A percentile compares a stretch with the other conserved stretches of the same genome.
These are phyloP conservation scores for Golovinomyces cichoracearum DNA, from an alignment of 2,329 filamentous ascomycete species.

Conservation along the genomic window DNA sequence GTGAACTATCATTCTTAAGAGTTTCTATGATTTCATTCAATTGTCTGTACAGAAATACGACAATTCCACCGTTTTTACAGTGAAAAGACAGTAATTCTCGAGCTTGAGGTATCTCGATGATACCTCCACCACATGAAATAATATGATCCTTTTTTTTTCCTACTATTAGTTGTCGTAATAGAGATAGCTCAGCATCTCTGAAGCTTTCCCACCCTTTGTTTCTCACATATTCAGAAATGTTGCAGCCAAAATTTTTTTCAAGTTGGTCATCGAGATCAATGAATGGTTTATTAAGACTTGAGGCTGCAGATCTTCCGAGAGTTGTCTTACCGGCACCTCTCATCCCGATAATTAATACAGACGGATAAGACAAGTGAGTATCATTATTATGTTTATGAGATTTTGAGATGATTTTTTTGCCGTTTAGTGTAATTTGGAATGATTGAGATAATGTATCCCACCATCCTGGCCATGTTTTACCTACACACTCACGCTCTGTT, in stretches of 20 bases:
- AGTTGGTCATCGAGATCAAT: constrained; percentile 74
- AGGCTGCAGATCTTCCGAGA: constrained; percentile 61
- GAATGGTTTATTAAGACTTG: constrained; percentile 48
- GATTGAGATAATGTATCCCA: constrained; percentile 68
- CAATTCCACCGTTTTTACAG: constrained; percentile 50
- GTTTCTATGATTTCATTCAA: constrained; percentile 75
- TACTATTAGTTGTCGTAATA: constrained; percentile 47
- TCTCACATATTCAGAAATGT: constrained; percentile 68
- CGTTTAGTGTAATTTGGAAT: constrained; percentile 54
- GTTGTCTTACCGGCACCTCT: constrained; percentile 92
- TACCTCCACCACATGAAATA: constrained; percentile 79
- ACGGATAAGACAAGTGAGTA: constrained; percentile 22
- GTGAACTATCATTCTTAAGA: constrained; percentile 62
- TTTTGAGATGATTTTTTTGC: constrained; percentile 27
- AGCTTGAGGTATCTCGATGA: constrained; percentile 66
- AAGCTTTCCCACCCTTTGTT: constrained; percentile 67
- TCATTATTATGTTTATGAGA: constrained; percentile 6
- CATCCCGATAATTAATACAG: constrained; percentile 92
- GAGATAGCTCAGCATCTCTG: constrained; percentile 46
- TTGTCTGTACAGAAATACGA: constrained; percentile 67
- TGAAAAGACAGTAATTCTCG: constrained; percentile 51
- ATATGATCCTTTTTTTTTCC: constrained; percentile 53
- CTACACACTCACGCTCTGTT: constrained; percentile 72
- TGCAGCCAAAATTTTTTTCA: constrained; percentile 43
- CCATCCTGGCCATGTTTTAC: constrained; percentile 97